A percentile compares a stretch with the other conserved stretches of the same genome.
These are phyloP conservation scores for Aspergillus homomorphus DNA, from an alignment of 495 filamentous ascomycete species.

Conservation along the genomic window DNA sequence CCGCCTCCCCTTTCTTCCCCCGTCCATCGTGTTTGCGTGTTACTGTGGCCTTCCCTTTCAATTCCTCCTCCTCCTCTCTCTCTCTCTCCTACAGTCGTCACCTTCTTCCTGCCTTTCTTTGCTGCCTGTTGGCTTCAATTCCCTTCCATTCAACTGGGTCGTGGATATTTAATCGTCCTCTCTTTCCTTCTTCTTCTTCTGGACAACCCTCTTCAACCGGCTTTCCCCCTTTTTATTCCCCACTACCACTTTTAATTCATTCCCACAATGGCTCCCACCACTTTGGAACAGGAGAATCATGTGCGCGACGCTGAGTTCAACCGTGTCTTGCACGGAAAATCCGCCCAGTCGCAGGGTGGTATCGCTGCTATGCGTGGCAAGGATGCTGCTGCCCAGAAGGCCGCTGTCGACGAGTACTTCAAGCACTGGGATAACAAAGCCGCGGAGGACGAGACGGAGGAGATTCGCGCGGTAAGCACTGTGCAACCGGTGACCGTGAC, in stretches of 20 bases:
- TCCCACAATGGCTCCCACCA: conserved; percentile 62
- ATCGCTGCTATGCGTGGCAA: conserved; percentile 84
- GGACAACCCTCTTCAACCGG: conserved; percentile 5
- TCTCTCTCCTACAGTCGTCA: conserved; percentile 11
- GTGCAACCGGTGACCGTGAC: conserved; percentile 8
- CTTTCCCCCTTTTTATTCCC: conserved; percentile 24
- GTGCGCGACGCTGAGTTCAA: conserved; percentile 90
- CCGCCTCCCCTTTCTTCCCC: conserved; percentile 22
- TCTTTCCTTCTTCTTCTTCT: conserved; percentile 12
- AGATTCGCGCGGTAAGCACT: conserved; percentile 64
- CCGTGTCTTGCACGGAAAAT: conserved; percentile 86
- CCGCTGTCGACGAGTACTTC: conserved; percentile 96
- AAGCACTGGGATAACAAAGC: conserved; percentile 98
- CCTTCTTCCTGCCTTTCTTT: conserved; percentile 10
- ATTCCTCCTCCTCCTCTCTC: conserved; percentile 8
- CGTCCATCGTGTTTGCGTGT: conserved; percentile 18
- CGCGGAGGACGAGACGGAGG: conserved; percentile 74
- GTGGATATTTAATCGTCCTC: conserved; percentile 9
- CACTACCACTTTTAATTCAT: conserved; percentile 10
- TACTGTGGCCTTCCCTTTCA: conserved; percentile 16
- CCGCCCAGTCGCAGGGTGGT: conserved; percentile 65
- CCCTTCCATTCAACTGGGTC: not conserved
- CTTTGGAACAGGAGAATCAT: conserved; percentile 84
- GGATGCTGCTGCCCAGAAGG: conserved; percentile 75
- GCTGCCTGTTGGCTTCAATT: conserved; percentile 7